A percentile compares a stretch with the other conserved stretches of the same genome.
Conservation (phyloP, 768 basidiomycete species). For the Lenzites betulinus region DNA sequence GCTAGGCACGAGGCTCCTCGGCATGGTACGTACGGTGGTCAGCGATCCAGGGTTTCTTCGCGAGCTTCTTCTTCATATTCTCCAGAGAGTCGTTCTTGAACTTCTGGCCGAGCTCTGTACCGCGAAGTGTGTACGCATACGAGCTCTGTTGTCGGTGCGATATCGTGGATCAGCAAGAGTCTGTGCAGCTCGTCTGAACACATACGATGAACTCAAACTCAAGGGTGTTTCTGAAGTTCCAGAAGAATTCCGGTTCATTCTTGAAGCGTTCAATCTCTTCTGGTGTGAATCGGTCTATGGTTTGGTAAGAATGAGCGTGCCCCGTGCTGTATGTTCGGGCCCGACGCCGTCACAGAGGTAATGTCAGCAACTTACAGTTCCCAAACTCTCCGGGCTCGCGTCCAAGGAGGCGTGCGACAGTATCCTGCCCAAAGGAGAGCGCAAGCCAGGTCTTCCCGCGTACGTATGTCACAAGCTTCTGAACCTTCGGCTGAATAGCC, state of each 20-base stretch:
- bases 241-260: conserved; percentile 47
- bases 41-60: conserved; percentile 61
- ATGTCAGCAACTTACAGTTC: conserved; percentile 34
- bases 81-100: too few species aligned
- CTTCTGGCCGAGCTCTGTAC: too few species aligned
- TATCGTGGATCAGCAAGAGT: too few species aligned
- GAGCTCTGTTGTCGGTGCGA: conserved; percentile 34
- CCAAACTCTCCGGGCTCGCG: conserved; percentile 39
- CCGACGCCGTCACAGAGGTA: too few species aligned
- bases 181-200: too few species aligned
- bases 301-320: too few species aligned
- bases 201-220: conserved; percentile 54
- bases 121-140: conserved; percentile 41
- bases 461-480: conserved; percentile 54
- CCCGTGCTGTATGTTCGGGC: too few species aligned
- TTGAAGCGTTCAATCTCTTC: conserved; percentile 51
- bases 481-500: conserved; percentile 54
- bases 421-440: too few species aligned
- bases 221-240: conserved; percentile 48
- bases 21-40: conserved; percentile 53
- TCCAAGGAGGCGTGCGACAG: too few species aligned
- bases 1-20: too few species aligned
- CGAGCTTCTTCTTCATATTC: conserved; percentile 53
- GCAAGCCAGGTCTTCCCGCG: conserved; percentile 63
- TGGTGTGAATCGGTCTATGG: conserved; percentile 31